Conservation (phyloP, 2,329 filamentous ascomycete genomes). For the Allantophomopsis lycopodina region DNA sequence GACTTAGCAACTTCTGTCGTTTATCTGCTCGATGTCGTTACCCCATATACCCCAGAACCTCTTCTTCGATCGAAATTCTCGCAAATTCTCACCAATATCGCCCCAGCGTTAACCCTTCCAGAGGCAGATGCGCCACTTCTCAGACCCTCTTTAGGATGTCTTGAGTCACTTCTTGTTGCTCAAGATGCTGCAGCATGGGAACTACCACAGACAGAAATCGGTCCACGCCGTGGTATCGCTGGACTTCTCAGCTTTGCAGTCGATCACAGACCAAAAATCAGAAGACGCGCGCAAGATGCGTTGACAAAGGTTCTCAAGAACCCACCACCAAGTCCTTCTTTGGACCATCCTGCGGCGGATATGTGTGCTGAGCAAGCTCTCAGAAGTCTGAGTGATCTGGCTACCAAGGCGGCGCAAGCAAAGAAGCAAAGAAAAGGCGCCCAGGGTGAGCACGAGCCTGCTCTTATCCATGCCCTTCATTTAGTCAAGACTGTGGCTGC, state of each 20-base stretch:
- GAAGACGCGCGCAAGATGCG: constrained; percentile 86
- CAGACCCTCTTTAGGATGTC: constrained; percentile 77
- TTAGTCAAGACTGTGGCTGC: constrained; percentile 80
- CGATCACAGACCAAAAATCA: constrained; percentile 82
- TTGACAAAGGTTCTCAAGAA: constrained; percentile 70
- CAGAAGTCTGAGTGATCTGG: constrained; percentile 64
- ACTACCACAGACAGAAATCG: constrained; percentile 67
- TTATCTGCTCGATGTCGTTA: constrained; percentile 89
- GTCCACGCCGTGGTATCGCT: constrained; percentile 75
- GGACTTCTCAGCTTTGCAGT: constrained; percentile 75
- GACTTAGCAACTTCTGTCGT: constrained; percentile 77
- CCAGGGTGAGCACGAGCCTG: constrained; percentile 57
- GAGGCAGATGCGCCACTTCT: constrained; percentile 81
- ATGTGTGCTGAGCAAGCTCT: constrained; percentile 91
- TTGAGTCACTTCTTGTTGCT: constrained; percentile 81
- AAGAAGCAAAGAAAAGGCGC: constrained; percentile 55
- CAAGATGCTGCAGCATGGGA: constrained; percentile 87
- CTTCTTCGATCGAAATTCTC: constrained; percentile 91
- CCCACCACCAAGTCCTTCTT: constrained; percentile 77
- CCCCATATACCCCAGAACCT: constrained; percentile 69
- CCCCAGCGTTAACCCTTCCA: constrained; percentile 64
- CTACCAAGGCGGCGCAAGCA: constrained; percentile 43
- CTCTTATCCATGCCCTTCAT: constrained; percentile 82
- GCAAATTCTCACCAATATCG: constrained; percentile 77
- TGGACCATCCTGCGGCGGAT: constrained; percentile 90